Evolutionary conservation across 306 rosid species (phyloP), one percentile per base, ranked within the genome.

Genomic region (Aeschynomene evenia): DNA sequence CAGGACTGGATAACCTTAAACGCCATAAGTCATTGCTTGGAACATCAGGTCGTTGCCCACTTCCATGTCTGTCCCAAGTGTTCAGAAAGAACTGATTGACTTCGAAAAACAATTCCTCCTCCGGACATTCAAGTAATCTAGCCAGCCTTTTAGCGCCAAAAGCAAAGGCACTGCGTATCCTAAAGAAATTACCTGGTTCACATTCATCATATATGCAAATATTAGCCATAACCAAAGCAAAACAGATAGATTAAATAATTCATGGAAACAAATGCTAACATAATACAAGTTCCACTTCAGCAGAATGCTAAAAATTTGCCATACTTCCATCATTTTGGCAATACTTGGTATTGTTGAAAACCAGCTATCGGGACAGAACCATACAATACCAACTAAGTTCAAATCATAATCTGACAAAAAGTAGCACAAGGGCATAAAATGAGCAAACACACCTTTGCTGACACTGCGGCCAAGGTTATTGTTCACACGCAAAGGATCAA

Each of bases 381-480:
- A 46, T 31, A 49, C 57, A 48, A 54, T 66, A 61, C 26, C 33
- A 67, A 62, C 45, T 54, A 20, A 34, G 49, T 15, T 18, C 33
- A 55, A 56, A 48, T 24, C 22, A 63, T 42, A 37, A 62, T 15
- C 60, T 9, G 18, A 64, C 12, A 26, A 79, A 60, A 9, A 21
- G 60, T 13, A 58, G 22, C 24, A 24, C 9, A 43, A 36, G 71
- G 22, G 33, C 28, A 61, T 40, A 20, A 63, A 39, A 69, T 70
- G 37, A 70, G 43, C 54, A 39, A 75, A 72, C 63, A 68, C 74
- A 95, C 99, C 97, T 91, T 95, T 95, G 84, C 97, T 95, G 67
- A 95, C 99, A 79, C 99, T 95, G 46, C 99, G 96, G 58, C 99
- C 99, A 79, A 95, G 99, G 83, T 95, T 95, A 85, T 95, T 95